phyloP scores from a whole-genome alignment of 768 basidiomycete genomes.

The Suillus ampliporus region DNA sequence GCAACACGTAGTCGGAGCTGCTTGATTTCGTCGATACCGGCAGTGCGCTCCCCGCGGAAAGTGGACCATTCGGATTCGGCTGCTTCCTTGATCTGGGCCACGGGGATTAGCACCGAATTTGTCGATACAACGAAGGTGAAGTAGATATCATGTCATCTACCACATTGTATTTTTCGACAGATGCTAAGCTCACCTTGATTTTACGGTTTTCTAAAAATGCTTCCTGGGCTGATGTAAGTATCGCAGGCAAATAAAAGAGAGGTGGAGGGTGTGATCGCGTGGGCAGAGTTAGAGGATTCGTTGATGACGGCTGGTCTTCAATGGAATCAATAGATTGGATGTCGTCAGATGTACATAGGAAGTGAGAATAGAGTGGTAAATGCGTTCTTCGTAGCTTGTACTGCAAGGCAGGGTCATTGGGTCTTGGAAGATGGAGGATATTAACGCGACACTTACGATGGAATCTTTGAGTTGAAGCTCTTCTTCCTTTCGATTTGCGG shows the following conservation, averaged over 20 bases:
- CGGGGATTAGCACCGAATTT: not conserved
- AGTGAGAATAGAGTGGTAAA: constrained; percentile 75
- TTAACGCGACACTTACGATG: constrained; percentile 55
- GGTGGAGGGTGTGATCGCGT: constrained; percentile 76
- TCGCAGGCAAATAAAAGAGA: constrained; percentile 75
- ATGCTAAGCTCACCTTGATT: constrained; percentile 53
- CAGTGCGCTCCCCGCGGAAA: constrained; percentile 65
- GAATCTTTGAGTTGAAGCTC: constrained; percentile 83
- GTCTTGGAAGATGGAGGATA: constrained; percentile 2
- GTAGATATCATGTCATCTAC: not conserved
- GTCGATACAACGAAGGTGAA: not conserved
- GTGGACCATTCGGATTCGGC: constrained; percentile 70
- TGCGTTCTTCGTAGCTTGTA: constrained; percentile 75
- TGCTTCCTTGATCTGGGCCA: constrained; percentile 59
- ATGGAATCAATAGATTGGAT: constrained; percentile 50
- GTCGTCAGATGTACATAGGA: constrained; percentile 74
- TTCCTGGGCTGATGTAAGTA: constrained; percentile 73
- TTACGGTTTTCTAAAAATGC: constrained; percentile 66
- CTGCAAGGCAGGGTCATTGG: constrained; percentile 41
- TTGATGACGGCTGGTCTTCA: constrained; percentile 27
- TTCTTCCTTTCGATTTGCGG: constrained; percentile 80
- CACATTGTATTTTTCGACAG: not conserved
- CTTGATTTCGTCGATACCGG: constrained; percentile 65
- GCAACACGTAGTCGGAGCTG: constrained; percentile 66
- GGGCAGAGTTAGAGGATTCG: constrained; percentile 50